Conservation (phyloP, 345 rosid genomes). For the Rubroshorea leprosula region DNA sequence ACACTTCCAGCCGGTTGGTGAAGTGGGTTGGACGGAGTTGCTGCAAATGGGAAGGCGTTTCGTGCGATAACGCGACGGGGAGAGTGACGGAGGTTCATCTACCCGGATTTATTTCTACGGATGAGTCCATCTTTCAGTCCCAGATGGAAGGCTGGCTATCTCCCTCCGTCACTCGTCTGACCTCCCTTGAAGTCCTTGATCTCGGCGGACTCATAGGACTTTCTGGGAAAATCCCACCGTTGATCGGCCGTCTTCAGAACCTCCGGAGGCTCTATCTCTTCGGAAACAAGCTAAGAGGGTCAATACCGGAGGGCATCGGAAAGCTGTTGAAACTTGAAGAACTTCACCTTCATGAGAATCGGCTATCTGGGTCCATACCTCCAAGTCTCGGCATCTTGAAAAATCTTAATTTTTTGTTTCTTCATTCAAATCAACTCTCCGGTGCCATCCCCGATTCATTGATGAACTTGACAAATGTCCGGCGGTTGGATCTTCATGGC, state of each 20-base stretch:
- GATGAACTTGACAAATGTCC: conserved; percentile 33
- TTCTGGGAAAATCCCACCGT: conserved; percentile 37
- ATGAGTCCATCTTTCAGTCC: conserved; percentile 31
- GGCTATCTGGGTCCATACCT: conserved; percentile 41
- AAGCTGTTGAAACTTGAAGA: conserved; percentile 39
- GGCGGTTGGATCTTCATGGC: conserved; percentile 38
- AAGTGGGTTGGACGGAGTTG: conserved; percentile 40
- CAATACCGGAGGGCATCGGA: conserved; percentile 44
- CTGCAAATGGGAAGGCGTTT: conserved; percentile 50
- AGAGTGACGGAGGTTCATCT: conserved; percentile 43
- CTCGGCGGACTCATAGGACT: conserved; percentile 46
- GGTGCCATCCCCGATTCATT: conserved; percentile 35
- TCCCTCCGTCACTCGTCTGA: conserved; percentile 34
- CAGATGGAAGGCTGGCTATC: conserved; percentile 43
- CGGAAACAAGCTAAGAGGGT: conserved; percentile 44
- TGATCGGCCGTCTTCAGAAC: conserved; percentile 36
- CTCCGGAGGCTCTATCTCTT: conserved; percentile 36
- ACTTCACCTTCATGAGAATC: conserved; percentile 44
- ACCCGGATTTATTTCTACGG: conserved; percentile 36
- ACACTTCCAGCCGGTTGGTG: conserved; percentile 38
- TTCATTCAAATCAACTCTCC: conserved; percentile 36
- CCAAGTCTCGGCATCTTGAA: conserved; percentile 31
- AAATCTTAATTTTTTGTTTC: conserved; percentile 31
- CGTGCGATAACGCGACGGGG: conserved; percentile 32
- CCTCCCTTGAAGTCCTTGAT: conserved; percentile 43